A percentile compares a stretch with the other conserved stretches of the same genome.
Evolutionary conservation across 1,284 basidiomycete species (phyloP).

Genomic region (Apiotrichum veenhuisii): DNA sequence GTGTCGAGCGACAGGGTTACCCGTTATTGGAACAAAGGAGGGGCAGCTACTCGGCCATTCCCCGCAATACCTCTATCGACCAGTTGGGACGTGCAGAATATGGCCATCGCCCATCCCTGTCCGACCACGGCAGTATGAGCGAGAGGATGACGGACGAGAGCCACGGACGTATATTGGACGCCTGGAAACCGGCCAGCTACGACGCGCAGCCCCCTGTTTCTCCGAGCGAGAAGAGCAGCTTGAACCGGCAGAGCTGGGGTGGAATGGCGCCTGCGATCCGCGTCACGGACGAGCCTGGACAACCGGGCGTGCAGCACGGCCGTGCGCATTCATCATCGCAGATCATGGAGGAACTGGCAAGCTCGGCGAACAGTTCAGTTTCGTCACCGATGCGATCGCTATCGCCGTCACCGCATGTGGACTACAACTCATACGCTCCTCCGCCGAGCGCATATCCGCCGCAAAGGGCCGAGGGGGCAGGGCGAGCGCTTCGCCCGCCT

Average conservation of each 20-base stretch:
- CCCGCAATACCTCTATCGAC: constrained; percentile 11
- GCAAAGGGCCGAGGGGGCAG: constrained; percentile 17
- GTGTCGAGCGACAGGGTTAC: constrained; percentile 25
- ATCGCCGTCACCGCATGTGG: constrained; percentile 10
- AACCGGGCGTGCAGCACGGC: constrained; percentile 16
- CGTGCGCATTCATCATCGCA: constrained; percentile 31
- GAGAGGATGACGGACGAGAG: constrained; percentile 20
- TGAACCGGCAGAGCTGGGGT: constrained; percentile 3
- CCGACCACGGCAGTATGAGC: constrained; percentile 17
- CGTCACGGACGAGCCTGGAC: constrained; percentile 22
- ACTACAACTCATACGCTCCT: not conserved
- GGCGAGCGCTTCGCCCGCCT: constrained; percentile 30
- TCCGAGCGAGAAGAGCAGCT: constrained; percentile 10
- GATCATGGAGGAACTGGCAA: constrained; percentile 27
- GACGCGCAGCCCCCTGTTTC: constrained; percentile 3
- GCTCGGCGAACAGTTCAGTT: not conserved
- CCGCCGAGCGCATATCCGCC: constrained; percentile 8
- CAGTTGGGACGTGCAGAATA: constrained; percentile 10
- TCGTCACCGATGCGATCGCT: constrained; percentile 5
- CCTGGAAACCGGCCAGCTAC: constrained; percentile 12
- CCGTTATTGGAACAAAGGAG: constrained; percentile 1
- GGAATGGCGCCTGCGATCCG: constrained; percentile 22
- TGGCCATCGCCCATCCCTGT: constrained; percentile 8
- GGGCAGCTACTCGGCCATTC: constrained; percentile 16
- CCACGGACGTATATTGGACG: constrained; percentile 38